Base-by-base conservation (phyloP, 257 asterid genomes). In the Eucommia ulmoides region DNA sequence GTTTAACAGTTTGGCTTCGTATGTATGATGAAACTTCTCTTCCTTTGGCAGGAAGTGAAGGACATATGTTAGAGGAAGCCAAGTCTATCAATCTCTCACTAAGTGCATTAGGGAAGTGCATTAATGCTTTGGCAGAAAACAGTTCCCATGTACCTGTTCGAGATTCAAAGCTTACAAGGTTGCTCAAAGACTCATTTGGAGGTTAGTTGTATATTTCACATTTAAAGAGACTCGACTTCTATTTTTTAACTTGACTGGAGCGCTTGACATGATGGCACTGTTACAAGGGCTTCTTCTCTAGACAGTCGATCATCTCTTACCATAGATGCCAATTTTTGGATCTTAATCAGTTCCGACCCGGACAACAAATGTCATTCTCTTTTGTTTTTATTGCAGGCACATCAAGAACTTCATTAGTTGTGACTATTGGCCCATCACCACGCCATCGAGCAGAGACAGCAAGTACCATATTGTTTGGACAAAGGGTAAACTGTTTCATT, bases 111-210 rank as follows among this genome's bases (percentile, higher is more conserved):
- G 99, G 99, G 64, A 91, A 91, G 71, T 91, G 97, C 74, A 87
- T 91, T 74, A 91, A 91, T 77, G 97, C 99, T 49, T 72, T 91
- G 79, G 99, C 99, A 47, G 99, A 91, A 73, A 87, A 91, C 66
- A 81, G 97, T 71, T 52, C 97, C 62, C 99, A 91, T 65, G 94
- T 91, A 52, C 99, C 97, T 3, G 93, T 91, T 72, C 91, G 97
- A 24, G 99, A 91, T 74, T 91, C 99, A 19, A 91, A 91, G 69
- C 94, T 91, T 53, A 91, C 99, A 23, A 74, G 99, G 72, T 61
- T 91, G 60, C 99, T 91, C 48, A 87, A 81, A 75, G 99, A 91
- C 76, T 87, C 99, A 56, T 91, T 91, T 81, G 99, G 99, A 79
- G 99, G 99, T 91, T 60, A 73, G 83, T 48, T 58, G 62, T 56